Evolutionary conservation across 306 rosid species (phyloP), one percentile per base, ranked within the genome.

Genomic region (Lathyrus sativus): DNA sequence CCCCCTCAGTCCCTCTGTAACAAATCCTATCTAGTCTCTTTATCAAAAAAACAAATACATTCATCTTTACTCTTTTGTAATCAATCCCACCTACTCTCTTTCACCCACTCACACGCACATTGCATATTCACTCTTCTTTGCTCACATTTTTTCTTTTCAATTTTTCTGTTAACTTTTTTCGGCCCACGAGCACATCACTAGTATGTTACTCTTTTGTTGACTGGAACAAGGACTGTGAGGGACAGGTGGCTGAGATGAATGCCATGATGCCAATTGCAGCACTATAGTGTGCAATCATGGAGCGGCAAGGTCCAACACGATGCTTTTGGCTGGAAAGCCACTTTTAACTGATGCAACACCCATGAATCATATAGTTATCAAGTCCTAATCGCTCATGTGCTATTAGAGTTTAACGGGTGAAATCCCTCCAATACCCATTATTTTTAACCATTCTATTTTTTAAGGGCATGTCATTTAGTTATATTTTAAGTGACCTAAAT

Each of bases 71-170:
- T 10, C 8, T 43, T 44, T 44, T 22, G 24, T 49, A 42, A 11
- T 8, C 3, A 26, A 43, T 43, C n/a, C 19, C 9, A 9, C 22
- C 12, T 3, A 63, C 68, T 11, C 51, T 22, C 53, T 43, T 8
- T 42, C 53, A 42, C 38, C 38, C 51, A 41, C 56, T 26, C 41
- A 65, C 15, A 42, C 14, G 51, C 50, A 38, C 67, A 62, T 24
- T 26, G 35, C 24, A 33, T 9, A 3, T 10, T 15, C 46, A 60
- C 46, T 17, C 46, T 61, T 17, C 46, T 61, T 61, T 38, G 46
- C 31, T 17, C 69, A 26, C 24, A 12, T 41, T 22, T 22, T 42
- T 64, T 24, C 7, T 44, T 3, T 64, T 44, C 55, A 43, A 63
- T 19, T 4, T 11, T 42, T 63, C 26, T 44, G 69, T 13, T 24